Base-by-base conservation (phyloP, 2,329 filamentous ascomycete species). In the Nemania sp. region DNA sequence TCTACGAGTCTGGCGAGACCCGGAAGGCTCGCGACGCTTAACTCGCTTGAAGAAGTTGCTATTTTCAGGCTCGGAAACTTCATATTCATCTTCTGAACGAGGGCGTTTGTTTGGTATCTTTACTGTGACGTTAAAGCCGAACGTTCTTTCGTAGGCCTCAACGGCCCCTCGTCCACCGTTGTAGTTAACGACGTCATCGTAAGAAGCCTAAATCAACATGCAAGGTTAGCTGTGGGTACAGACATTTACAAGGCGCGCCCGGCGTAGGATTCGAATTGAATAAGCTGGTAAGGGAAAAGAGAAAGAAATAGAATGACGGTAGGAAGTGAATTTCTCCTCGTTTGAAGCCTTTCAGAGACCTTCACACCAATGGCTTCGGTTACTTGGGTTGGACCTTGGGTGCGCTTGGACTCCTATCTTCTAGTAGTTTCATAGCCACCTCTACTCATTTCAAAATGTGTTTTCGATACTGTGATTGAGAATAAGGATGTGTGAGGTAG, bases 111-210 rank as follows among this genome's bases (percentile, higher is more conserved):
- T 62, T 53, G 67, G 2, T 22, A 52, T 60, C 11, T 18, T 57
- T 8, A 32, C 49, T n/a, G 64, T 58, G 5, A 68, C 63, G 2
- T 69, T 61, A 11, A 58, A 38, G 47, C 58, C 49, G n/a, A 69
- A 69, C 43, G 57, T 52, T 60, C 62, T 73, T 49, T 70, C 69
- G 58, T 73, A 78, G 35, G 64, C 56, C 5, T 73, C 51, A 6
- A 76, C 24, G 32, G 76, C 75, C 11, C 61, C 56, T 49, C 41
- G 62, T 0, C 77, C 76, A 47, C 75, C 73, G 32, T 71, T 71
- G 38, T 75, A 66, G 35, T 71, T 58, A 8, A 74, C 66, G 5
- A 77, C 10, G 35, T 79, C 73, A 57, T 79, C 74, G 60, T 77
- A 77, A 3, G 74, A 60, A 38, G 77, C 68, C 78, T 80, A 26